Percentiles rank a stretch among this genome's conserved stretches.
These are phyloP conservation scores for Russula compacta DNA, from an alignment of 768 basidiomycete species.

Conservation along the genomic window DNA sequence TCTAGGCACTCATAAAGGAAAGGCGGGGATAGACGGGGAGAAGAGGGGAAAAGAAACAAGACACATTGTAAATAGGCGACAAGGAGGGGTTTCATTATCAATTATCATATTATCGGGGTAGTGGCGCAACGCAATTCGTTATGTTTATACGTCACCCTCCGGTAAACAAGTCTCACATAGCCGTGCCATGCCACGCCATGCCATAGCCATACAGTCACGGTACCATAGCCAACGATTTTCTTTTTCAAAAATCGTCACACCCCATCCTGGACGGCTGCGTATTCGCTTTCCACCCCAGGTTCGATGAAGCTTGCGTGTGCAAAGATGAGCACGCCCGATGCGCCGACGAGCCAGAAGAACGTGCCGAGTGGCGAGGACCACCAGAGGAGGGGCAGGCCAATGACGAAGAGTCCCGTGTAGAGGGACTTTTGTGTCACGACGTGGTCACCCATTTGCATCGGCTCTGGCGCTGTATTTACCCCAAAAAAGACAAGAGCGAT, in stretches of 20 bases:
- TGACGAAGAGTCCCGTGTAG: conserved; percentile 82
- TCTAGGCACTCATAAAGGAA: too few species aligned
- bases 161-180: too few species aligned
- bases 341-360: conserved; percentile 93
- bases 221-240: background rate
- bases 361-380: conserved; percentile 65
- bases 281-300: conserved; percentile 93
- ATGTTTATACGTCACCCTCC: too few species aligned
- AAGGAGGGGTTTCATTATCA: too few species aligned
- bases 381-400: conserved; percentile 86
- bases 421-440: conserved; percentile 83
- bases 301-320: conserved; percentile 84
- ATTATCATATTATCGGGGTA: too few species aligned
- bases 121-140: too few species aligned
- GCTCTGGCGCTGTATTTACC: conserved; percentile 64
- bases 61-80: too few species aligned
- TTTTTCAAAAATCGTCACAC: conserved; percentile 27
- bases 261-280: conserved; percentile 63
- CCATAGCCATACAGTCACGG: too few species aligned
- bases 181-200: too few species aligned
- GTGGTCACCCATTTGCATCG: conserved; percentile 72
- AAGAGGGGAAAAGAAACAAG: too few species aligned
- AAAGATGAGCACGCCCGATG: conserved; percentile 75
- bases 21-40: too few species aligned
- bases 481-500: background rate